These are phyloP conservation scores for Trichoderma simmonsii DNA, from an alignment of 2,329 filamentous ascomycete species.

Conservation along the genomic window DNA sequence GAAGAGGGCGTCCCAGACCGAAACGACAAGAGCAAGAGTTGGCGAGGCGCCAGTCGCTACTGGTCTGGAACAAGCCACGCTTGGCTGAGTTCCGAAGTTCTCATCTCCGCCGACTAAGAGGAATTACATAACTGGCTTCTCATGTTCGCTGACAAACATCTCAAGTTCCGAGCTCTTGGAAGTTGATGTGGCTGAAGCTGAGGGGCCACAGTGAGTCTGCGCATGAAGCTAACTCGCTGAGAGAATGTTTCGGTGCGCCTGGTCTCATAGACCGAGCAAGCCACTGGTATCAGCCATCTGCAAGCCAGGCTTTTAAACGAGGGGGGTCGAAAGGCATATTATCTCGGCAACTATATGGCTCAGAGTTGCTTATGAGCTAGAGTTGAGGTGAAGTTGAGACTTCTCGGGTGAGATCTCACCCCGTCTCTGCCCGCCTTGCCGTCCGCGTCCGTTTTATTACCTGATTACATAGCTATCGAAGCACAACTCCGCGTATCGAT, in stretches of 20 bases:
- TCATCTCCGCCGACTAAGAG: not conserved
- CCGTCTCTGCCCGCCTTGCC: not conserved
- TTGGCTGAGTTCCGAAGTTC: not conserved
- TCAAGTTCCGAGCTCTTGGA: not conserved
- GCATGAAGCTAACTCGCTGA: not conserved
- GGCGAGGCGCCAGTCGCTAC: not conserved
- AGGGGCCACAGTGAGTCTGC: not conserved
- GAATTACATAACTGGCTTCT: not conserved
- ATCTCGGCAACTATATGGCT: not conserved
- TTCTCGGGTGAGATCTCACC: not conserved
- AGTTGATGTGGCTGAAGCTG: constrained; percentile 1
- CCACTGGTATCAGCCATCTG: not conserved
- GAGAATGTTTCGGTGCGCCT: not conserved
- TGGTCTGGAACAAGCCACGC: constrained; percentile 4
- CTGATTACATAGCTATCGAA: not conserved
- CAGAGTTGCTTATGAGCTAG: not conserved
- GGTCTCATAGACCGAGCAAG: not conserved
- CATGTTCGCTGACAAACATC: not conserved
- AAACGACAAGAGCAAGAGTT: not conserved
- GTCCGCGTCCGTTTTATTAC: not conserved
- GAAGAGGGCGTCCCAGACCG: not conserved
- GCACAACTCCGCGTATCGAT: not conserved
- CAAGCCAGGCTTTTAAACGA: not conserved
- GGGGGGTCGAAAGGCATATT: not conserved
- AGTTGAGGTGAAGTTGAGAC: not conserved